Base-by-base conservation (phyloP, 2,329 filamentous ascomycete species). In the Sarocladium oryzae region DNA sequence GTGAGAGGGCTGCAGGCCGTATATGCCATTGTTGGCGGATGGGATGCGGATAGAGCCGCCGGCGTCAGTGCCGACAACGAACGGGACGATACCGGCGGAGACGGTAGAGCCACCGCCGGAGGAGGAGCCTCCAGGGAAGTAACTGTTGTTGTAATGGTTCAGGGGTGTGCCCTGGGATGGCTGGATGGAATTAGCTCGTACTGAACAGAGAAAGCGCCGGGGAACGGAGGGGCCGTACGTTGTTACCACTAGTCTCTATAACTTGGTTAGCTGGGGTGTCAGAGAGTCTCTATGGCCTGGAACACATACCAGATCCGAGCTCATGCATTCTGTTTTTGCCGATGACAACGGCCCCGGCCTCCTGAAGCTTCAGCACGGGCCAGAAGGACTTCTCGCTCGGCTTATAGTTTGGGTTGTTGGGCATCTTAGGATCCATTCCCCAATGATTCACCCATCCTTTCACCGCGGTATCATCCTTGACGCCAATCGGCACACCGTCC, bases 121-220 rank as follows among this genome's bases (percentile, higher is more conserved):
- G 0, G 88, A 90, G 0, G 87, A 91, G 24, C 89, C 89, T 45
- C 89, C 89, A 4, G 86, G 82, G 63, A 90, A 95, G 72, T 90
- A 93, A 2, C 74, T 66, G 16, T 75, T 72, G 67, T 92, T 91
- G 66, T 88, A 80, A 57, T 88, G 89, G 66, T 95, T 93, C 16
- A 80, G 74, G 0, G 89, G 86, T 0, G 88, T 89, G 33, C 88
- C 88, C 62, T 81, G 84, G 35, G 74, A 76, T 5, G 83, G 79
- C 72, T 72, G 23, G 11, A 30, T 13, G 11, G 26, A n/a, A 11
- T 43, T 24, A 53, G 52, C 45, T n/a, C n/a, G n/a, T n/a, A n/a
- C n/a, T n/a, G n/a, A n/a, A n/a, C n/a, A n/a, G n/a, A n/a, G n/a
- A n/a, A n/a, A n/a, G n/a, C n/a, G n/a, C n/a, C n/a, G n/a, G 36